phyloP scores from a whole-genome alignment of 2,329 filamentous ascomycete species.

The Tolypocladium inflatum region DNA sequence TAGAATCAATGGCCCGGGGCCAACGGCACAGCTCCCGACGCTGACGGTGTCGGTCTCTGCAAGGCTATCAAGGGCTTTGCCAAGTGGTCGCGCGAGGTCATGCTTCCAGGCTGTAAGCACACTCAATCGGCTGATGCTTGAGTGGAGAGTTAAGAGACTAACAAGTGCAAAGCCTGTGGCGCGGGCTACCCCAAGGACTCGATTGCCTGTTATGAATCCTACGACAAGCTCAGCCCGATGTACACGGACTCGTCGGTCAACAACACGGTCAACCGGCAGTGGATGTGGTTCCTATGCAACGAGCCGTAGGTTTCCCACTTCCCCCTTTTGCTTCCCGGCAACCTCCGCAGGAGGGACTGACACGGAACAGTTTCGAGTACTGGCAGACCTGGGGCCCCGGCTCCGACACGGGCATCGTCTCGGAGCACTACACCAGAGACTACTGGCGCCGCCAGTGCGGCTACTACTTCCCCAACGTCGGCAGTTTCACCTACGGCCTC shows the following conservation, averaged over 20 bases:
- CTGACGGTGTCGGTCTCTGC: conserved; percentile 40
- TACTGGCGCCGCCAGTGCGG: conserved; percentile 48
- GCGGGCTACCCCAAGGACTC: conserved; percentile 36
- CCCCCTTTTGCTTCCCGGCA: conserved; percentile 15
- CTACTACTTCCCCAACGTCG: conserved; percentile 42
- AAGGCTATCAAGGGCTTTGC: conserved; percentile 45
- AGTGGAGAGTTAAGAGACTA: not conserved
- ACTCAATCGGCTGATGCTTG: not conserved
- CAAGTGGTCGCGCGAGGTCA: conserved; percentile 36
- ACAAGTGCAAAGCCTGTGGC: conserved; percentile 28
- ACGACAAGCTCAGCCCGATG: conserved; percentile 24
- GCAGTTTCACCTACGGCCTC: conserved; percentile 39
- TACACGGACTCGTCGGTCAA: conserved; percentile 38
- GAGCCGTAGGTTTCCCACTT: conserved; percentile 36
- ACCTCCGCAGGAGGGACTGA: not conserved
- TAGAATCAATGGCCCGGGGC: conserved; percentile 10
- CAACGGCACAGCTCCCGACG: conserved; percentile 5
- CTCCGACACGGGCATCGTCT: conserved; percentile 37
- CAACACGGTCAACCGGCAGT: conserved; percentile 41
- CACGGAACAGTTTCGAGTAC: conserved; percentile 12
- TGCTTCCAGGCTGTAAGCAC: conserved; percentile 36
- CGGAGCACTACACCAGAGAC: conserved; percentile 33
- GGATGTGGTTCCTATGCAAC: conserved; percentile 54
- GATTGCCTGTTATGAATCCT: conserved; percentile 5
- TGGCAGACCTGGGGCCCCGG: conserved; percentile 3